Evolutionary conservation across 1,284 basidiomycete species (phyloP), one percentile per base, ranked within the genome.

Genomic region (Pisolithus thermaeus): DNA sequence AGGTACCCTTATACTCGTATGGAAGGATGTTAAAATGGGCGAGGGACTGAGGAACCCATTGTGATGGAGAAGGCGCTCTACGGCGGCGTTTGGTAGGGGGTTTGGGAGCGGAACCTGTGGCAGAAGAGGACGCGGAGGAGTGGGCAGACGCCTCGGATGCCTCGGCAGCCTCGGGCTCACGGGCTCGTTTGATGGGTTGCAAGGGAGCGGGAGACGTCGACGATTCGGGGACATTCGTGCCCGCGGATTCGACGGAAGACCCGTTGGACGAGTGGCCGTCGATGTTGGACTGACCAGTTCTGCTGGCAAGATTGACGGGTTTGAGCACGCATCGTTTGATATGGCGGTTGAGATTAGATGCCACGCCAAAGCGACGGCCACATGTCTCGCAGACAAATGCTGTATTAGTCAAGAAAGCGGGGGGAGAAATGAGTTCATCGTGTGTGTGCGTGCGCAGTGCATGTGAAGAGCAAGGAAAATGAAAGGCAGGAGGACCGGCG

Each of bases 311-410:
- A 55, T 61, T 61, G 48, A 59, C 57, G 39, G 69, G 74, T 57
- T 78, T 76, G 55, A 76, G 68, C 47, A 76, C 70, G 60, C 81
- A 83, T 49, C 75, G 72, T 47, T 75, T 75, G 57, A 80, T 76
- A 70, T 88, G 85, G 46, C 85, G 74, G 59, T 86, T 89, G 53
- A 87, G 73, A 65, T 89, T 89, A 54, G 86, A 89, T 23, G 78
- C 77, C 35, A 89, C 84, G 37, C 85, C 83, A 64, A 89, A 89
- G 37, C 86, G 80, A 57, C 85, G 80, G 27, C 80, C 80, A 64
- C 87, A 89, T 36, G 76, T 82, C 6, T 82, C 75, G 64, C 87
- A 89, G 56, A 82, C 79, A 60, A 81, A 85, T 3, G 86, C 86
- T 89, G 59, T 27, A 28, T 28, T 4, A 42, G 11, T 30, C 8